These are phyloP conservation scores for Ailanthus altissimus DNA, from an alignment of 345 rosid species.

Conservation along the genomic window DNA sequence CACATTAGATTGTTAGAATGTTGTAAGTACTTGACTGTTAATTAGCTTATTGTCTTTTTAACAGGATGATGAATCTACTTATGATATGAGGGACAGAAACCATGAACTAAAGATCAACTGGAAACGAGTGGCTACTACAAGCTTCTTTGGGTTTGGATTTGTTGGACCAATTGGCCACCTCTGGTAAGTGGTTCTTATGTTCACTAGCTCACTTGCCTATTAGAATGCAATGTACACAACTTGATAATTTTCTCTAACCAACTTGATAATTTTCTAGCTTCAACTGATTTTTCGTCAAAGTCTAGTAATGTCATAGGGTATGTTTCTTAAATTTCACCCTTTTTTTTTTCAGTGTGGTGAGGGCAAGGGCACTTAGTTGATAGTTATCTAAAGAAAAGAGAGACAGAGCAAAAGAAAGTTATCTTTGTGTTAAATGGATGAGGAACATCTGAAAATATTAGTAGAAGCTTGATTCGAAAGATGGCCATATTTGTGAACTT, in stretches of 20 bases:
- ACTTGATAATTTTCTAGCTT: not conserved
- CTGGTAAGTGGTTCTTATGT: constrained; percentile 48
- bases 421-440: not conserved
- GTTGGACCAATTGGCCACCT: constrained; percentile 87
- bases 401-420: not conserved
- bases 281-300: not conserved
- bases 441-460: no score
- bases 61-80: constrained; percentile 2
- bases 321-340: not conserved
- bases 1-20: not conserved
- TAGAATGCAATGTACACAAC: not conserved
- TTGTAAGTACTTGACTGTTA: not conserved
- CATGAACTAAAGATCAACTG: constrained; percentile 49
- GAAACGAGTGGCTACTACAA: constrained; percentile 71
- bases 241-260: no score
- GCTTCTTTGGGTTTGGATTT: constrained; percentile 76
- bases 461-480: no score
- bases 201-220: not conserved
- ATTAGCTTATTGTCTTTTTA: constrained; percentile 1
- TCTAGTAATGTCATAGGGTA: not conserved
- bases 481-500: not conserved
- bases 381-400: not conserved
- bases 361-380: no score
- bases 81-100: not conserved
- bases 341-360: not conserved